phyloP scores from a whole-genome alignment of 1,284 basidiomycete species.

The Moesziomyces globuligerus region DNA sequence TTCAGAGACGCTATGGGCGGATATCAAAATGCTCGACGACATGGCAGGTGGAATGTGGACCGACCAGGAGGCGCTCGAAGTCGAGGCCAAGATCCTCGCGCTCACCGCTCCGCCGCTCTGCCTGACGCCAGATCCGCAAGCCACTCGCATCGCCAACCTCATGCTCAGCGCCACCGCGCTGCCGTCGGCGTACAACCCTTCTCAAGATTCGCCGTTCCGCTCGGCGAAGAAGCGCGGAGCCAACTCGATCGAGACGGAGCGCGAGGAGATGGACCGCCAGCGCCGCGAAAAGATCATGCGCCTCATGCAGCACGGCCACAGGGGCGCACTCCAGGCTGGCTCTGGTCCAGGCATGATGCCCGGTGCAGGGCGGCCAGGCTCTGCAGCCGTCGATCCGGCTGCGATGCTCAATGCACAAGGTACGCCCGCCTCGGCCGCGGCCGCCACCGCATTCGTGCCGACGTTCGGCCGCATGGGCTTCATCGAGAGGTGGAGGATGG shows the following conservation, averaged over 20 bases:
- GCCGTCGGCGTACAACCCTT: conserved; percentile 42
- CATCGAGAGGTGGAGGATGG: conserved; percentile 56
- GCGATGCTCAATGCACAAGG: conserved; percentile 2
- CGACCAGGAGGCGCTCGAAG: conserved; percentile 61
- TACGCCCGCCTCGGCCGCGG: conserved; percentile 4
- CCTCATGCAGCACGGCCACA: conserved; percentile 59
- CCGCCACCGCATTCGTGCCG: conserved; percentile 44
- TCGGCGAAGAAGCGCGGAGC: conserved; percentile 44
- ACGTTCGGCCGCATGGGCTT: conserved; percentile 59
- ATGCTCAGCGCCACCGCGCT: conserved; percentile 61
- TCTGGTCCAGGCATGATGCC: background rate
- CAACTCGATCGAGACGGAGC: conserved; percentile 60
- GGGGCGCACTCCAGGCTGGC: conserved; percentile 9
- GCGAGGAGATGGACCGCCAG: conserved; percentile 46
- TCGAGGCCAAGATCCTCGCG: conserved; percentile 59
- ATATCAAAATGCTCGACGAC: conserved; percentile 60
- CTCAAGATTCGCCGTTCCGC: conserved; percentile 36
- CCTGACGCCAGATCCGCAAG: conserved; percentile 61
- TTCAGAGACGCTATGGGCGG: conserved; percentile 60
- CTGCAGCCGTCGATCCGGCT: background rate
- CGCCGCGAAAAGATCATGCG: conserved; percentile 61
- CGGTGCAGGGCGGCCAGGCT: background rate
- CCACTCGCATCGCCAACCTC: conserved; percentile 60
- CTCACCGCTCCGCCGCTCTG: conserved; percentile 63
- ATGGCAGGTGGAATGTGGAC: conserved; percentile 55